Base-by-base conservation (phyloP, 768 basidiomycete species). In the Gymnopilus junonius region DNA sequence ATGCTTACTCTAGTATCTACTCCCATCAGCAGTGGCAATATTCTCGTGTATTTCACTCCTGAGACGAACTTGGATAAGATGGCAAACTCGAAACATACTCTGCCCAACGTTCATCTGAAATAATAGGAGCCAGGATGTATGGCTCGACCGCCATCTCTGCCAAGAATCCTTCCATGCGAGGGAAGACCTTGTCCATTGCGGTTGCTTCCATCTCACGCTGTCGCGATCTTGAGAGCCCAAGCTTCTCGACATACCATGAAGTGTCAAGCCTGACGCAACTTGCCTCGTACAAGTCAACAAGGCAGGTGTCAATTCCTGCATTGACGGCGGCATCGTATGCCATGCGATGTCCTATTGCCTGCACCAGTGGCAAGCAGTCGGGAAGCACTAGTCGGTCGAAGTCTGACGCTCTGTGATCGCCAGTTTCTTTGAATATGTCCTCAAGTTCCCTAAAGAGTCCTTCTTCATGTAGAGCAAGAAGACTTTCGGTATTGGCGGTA, bases 261-360 rank as follows among this genome's bases (percentile, higher is more conserved):
- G 75, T 59, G 54, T 82, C 81, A 12, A 65, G 65, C 65, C 69
- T 69, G 29, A 82, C 70, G 20, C 72, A 71, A 14, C 67, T 68
- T 3, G 76, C 73, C 15, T 75, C 76, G 62, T 78, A 85, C 20
- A 85, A 54, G 45, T 79, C 75, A 25, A 80, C 63, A 14, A 85
- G 65, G 1, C 62, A 63, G 20, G 62, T 54, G 7, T 70, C 67
- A 0, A 83, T 43, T 1, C 70, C 70, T 1, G 55, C 67, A 0
- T 57, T 65, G 2, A 76, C 58, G 1, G 78, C 82, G 0, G 80
- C 80, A 1, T 82, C 80, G 59, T 82, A 81, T 1, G 82, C 80
- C 58, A 83, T 74, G 1, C 81, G 76, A 64, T 82, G 77, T 0
- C 83, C 83, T 56, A 84, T 79, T 5, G 82, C 79, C 55, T 79